These are phyloP conservation scores for Carex cristatella DNA, from an alignment of 176 grass and related monocot genomes.

Conservation along the genomic window DNA sequence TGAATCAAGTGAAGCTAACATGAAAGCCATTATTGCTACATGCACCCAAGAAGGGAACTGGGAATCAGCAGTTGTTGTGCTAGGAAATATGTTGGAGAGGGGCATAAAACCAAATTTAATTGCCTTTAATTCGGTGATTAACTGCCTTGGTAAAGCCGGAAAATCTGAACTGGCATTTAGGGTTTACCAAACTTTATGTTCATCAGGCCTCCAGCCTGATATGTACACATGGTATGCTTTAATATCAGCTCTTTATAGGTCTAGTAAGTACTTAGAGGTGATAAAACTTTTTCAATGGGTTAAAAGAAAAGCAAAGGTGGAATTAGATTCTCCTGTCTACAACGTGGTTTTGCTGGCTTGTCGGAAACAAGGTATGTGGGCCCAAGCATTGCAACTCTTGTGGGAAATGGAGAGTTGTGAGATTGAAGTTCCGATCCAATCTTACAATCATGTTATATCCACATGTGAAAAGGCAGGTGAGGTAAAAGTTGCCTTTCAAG, in stretches of 20 bases:
- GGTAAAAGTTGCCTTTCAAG: conserved; percentile 62
- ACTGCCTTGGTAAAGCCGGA: conserved; percentile 70
- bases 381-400: conserved; percentile 64
- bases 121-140: conserved; percentile 77
- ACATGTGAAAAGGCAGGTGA: conserved; percentile 65
- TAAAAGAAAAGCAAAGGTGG: conserved; percentile 25
- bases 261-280: conserved; percentile 50
- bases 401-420: conserved; percentile 80
- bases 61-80: conserved; percentile 46
- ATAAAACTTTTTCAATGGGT: conserved; percentile 68
- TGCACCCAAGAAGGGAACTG: conserved; percentile 87
- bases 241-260: conserved; percentile 62
- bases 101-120: conserved; percentile 82
- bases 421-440: conserved; percentile 44
- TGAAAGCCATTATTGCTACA: conserved; percentile 75
- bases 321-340: conserved; percentile 61
- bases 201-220: conserved; percentile 61
- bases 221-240: conserved; percentile 83
- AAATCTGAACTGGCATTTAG: conserved; percentile 73
- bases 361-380: conserved; percentile 78
- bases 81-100: conserved; percentile 62
- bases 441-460: conserved; percentile 90
- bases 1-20: conserved; percentile 63
- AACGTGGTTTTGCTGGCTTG: conserved; percentile 80
- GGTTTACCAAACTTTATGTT: conserved; percentile 59